Base-by-base conservation (phyloP, 768 basidiomycete species). In the Sarcomyxa edulis region DNA sequence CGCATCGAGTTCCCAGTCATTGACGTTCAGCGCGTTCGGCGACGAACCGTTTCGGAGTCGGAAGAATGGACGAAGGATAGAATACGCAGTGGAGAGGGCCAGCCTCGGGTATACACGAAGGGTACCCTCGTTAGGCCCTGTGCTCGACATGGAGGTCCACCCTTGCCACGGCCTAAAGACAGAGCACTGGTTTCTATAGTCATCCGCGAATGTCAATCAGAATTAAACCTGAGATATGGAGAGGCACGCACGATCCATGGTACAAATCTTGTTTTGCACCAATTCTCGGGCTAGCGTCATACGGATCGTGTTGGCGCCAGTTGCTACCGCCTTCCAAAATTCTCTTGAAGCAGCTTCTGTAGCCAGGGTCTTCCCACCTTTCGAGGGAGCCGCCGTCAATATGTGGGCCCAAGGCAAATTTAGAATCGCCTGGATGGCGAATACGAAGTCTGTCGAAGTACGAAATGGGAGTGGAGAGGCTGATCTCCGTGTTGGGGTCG, bases 391-490 rank as follows among this genome's bases (percentile, higher is more conserved):
- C 76, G 0, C 67, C 68, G 35, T 77, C 74, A 11, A 67, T 55
- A 38, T 83, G 79, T 8, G 83, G 78, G 0, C 78, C 83, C 2
- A 88, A 61, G 0, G 76, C 69, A 51, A 88, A 88, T 33, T 69
- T 68, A 9, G 66, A 58, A 44, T 86, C 85, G 0, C 86, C 88
- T 0, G 85, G 83, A 20, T 68, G 69, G 5, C 88, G 72, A 32
- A 88, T 84, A 2, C 85, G 71, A 8, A 89, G 60, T 5, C 87
- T 71, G 58, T 91, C 87, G 42, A 77, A 84, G 56, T 90, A 90
- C 1, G 78, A 76, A n/a, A 89, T 58, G 1, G 84, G 83, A 3
- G 68, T 76, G 8, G 58, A 48, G 20, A 85, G 65, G 40, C 63
- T 65, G 39, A 82, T 56, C 19, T 60, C 54, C 19, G 69, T 55